Evolutionary conservation across 1,284 basidiomycete genomes (phyloP).

Genomic region (Apiotrichum akiyoshidainum): DNA sequence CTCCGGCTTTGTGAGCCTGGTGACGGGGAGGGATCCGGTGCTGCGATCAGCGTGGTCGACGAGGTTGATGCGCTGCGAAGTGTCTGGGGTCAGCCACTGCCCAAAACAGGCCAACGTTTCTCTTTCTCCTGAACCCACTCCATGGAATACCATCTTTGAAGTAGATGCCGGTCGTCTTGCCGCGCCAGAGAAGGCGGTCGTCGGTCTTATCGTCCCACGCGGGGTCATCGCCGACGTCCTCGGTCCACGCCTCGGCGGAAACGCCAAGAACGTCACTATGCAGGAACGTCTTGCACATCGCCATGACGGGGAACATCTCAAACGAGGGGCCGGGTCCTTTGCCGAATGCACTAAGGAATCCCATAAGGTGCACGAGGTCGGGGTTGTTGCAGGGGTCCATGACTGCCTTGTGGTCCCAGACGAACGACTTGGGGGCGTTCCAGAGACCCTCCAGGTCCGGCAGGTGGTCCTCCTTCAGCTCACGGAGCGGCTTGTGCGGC

Average conservation of each 20-base stretch:
- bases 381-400: constrained; percentile 65
- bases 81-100: constrained; percentile 23
- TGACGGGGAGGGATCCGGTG: constrained; percentile 51
- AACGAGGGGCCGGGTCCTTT: constrained; percentile 56
- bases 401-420: constrained; percentile 49
- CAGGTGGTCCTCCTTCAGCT: constrained; percentile 24
- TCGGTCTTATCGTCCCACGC: constrained; percentile 60
- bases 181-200: constrained; percentile 62
- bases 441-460: constrained; percentile 32
- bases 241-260: constrained; percentile 51
- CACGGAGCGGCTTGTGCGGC: constrained; percentile 40
- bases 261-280: constrained; percentile 63
- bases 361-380: constrained; percentile 56
- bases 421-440: constrained; percentile 32
- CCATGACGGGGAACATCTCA: constrained; percentile 56
- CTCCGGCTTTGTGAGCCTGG: constrained; percentile 26
- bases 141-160: constrained; percentile 54
- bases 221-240: constrained; percentile 54
- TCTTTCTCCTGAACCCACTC: constrained; percentile 45
- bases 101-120: too few relatives aligned
- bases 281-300: constrained; percentile 58
- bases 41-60: constrained; percentile 44
- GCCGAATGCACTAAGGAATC: constrained; percentile 56
- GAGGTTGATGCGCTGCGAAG: constrained; percentile 55
- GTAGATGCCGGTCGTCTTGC: constrained; percentile 64